A percentile compares a stretch with the other conserved stretches of the same genome.
Evolutionary conservation across 768 basidiomycete species (phyloP).

Genomic region (Rhizopogon roseolus): DNA sequence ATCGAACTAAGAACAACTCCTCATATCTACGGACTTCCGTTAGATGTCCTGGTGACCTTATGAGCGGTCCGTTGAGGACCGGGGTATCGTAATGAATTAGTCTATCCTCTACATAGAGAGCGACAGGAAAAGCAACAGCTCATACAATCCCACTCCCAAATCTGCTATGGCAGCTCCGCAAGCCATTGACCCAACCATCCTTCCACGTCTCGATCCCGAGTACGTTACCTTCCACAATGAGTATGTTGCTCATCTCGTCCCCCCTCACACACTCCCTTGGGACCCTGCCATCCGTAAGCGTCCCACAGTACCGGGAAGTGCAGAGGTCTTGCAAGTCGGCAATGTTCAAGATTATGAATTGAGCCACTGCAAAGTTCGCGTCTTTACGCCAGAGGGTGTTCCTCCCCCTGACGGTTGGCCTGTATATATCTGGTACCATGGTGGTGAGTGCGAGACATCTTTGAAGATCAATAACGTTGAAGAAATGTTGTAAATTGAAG

Average conservation of each 20-base stretch:
- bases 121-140: too few species aligned
- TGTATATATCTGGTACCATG: slow-evolving; percentile 69
- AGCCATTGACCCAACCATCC: slow-evolving; percentile 60
- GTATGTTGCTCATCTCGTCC: slow-evolving; percentile 39
- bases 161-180: slow-evolving; percentile 26
- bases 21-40: slow-evolving; percentile 2
- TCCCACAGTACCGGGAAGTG: slow-evolving; percentile 52
- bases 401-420: slow-evolving; percentile 61
- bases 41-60: slow-evolving; percentile 2
- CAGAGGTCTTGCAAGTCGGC: slow-evolving; percentile 52
- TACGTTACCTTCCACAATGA: slow-evolving; percentile 60
- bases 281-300: slow-evolving; percentile 48
- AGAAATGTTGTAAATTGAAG: slow-evolving; percentile 24
- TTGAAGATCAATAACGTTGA: neutral
- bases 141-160: neutral
- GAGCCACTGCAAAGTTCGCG: slow-evolving; percentile 49
- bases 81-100: neutral
- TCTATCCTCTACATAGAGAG: neutral
- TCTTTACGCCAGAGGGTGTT: slow-evolving; percentile 53
- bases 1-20: neutral
- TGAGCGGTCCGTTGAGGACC: slow-evolving; percentile 4
- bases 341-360: slow-evolving; percentile 48
- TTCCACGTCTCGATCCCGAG: slow-evolving; percentile 57
- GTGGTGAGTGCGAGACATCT: slow-evolving; percentile 37
- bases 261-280: slow-evolving; percentile 60